Evolutionary conservation across 768 basidiomycete genomes (phyloP), one percentile per base, ranked within the genome.

Genomic region (Leccinum longicurvipes): DNA sequence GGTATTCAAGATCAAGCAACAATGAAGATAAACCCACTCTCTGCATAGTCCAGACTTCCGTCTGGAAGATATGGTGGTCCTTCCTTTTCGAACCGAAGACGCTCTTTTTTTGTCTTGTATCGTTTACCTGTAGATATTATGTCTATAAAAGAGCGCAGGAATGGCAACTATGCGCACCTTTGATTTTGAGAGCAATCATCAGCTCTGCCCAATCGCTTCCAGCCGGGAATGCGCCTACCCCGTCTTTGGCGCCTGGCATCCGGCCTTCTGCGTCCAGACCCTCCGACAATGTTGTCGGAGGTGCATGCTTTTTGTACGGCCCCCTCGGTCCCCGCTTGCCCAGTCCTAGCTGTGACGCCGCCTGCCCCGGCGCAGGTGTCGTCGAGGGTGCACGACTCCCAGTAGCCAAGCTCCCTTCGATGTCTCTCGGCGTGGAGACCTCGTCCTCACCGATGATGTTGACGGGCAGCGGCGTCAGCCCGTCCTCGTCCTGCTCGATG

Each of bases 81-180:
- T 57, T 85, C 83, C 57, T 82, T 86, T 63, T 91, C 90, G 45
- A 91, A 78, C n/a, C 86, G 77, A 55, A 90, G 62, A 10, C 89
- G 78, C 60, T 92, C 89, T 63, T 87, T 91, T 76, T 92, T 92
- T 2, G 89, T 91, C 53, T 81, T 82, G 64, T 91, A 90, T 12
- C 83, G 80, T 62, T 90, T 91, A 19, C 87, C 89, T 62, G 6
- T 4, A 11, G 6, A 23, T 11, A 25, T 1, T 3, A 0, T 21
- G 3, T 53, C 0, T 47, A 15, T 21, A n/a, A 14, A 47, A 45
- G 17, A 28, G 12, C 1, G 36, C 50, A 1, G 8, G 48, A 47
- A 47, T 17, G 9, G 8, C 6, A 50, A 48, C 19, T 42, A 25
- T 8, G 32, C 7, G 19, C 55, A 85, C 90, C 89, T 77, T 89